phyloP scores from a whole-genome alignment of 2,329 filamentous ascomycete species.

The Teratosphaeria epicoccoides region DNA sequence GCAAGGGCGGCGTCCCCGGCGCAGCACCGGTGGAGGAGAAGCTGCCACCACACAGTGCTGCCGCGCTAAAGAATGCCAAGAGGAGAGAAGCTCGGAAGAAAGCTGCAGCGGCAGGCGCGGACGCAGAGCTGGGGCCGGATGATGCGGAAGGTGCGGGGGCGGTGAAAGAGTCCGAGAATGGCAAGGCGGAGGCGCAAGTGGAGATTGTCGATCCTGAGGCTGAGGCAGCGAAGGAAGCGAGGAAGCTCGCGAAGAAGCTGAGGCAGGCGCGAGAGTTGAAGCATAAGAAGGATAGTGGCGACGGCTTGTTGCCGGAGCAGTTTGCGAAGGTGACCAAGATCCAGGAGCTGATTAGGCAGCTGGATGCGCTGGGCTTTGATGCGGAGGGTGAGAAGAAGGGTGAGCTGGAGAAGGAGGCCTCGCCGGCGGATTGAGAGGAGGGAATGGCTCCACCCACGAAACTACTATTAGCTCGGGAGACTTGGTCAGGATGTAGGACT shows the following conservation, averaged over 20 bases:
- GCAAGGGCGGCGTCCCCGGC: conserved; percentile 61
- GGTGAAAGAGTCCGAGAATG: conserved; percentile 43
- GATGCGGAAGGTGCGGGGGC: not conserved
- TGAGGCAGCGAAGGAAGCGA: conserved; percentile 84
- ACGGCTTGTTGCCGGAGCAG: conserved; percentile 78
- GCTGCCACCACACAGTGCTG: conserved; percentile 33
- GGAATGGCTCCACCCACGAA: too few species aligned
- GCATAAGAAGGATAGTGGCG: conserved; percentile 81
- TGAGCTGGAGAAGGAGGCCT: not conserved
- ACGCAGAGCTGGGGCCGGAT: not conserved
- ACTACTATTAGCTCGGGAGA: too few species aligned
- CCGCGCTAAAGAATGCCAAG: conserved; percentile 71
- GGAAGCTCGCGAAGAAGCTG: conserved; percentile 86
- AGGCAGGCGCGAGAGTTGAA: conserved; percentile 85
- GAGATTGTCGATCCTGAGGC: conserved; percentile 52
- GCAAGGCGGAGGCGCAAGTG: conserved; percentile 26
- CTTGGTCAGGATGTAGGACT: too few species aligned
- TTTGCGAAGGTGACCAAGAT: conserved; percentile 97
- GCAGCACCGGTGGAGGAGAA: conserved; percentile 45
- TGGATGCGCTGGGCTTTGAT: conserved; percentile 77
- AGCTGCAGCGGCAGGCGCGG: conserved; percentile 36
- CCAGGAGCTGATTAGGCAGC: conserved; percentile 78
- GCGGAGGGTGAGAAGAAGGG: conserved; percentile 54
- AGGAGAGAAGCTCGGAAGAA: conserved; percentile 56
- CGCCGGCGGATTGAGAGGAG: not conserved